A percentile compares a stretch with the other conserved stretches of the same genome.
These are phyloP conservation scores for Hemisphaericaspora xylofermentans DNA, from an alignment of 1,139 yeast species.

Conservation along the genomic window DNA sequence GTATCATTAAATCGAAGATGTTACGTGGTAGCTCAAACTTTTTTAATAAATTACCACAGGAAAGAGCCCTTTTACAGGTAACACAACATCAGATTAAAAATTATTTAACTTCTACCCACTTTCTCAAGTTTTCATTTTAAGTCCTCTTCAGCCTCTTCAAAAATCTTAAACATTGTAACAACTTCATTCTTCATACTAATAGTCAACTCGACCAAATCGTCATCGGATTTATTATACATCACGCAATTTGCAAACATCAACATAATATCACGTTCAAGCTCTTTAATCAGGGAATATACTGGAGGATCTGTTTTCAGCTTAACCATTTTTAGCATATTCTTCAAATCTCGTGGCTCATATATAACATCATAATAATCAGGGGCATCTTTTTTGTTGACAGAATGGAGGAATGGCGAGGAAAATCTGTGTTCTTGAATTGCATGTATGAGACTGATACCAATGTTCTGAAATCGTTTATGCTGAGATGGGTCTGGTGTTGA, in stretches of 20 bases:
- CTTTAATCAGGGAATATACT: conserved; percentile 53
- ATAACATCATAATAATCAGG: conserved; percentile 66
- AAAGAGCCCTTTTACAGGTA: too few species aligned
- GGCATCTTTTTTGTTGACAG: conserved; percentile 67
- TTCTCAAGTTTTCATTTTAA: conserved; percentile 15
- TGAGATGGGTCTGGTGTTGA: conserved; percentile 23
- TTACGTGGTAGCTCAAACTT: too few species aligned
- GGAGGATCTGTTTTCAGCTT: conserved; percentile 44
- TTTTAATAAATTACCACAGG: too few species aligned
- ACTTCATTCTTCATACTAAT: conserved; percentile 66
- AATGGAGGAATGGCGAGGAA: conserved; percentile 71
- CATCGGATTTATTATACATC: conserved; percentile 72
- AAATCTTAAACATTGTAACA: conserved; percentile 48
- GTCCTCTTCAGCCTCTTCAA: conserved; percentile 40
- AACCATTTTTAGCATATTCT: conserved; percentile 56
- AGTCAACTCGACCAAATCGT: conserved; percentile 62
- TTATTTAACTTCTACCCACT: too few species aligned
- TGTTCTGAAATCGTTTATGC: conserved; percentile 51
- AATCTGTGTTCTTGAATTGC: conserved; percentile 70
- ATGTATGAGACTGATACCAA: conserved; percentile 58
- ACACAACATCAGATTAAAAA: not conserved
- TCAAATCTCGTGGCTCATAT: conserved; percentile 65
- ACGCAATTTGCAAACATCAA: conserved; percentile 82
- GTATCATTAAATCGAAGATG: too few species aligned
- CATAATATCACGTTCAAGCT: conserved; percentile 67